A percentile compares a stretch with the other conserved stretches of the same genome.
Evolutionary conservation across 169 alveolate genomes (phyloP).

Genomic region (Plasmodium fragile): DNA sequence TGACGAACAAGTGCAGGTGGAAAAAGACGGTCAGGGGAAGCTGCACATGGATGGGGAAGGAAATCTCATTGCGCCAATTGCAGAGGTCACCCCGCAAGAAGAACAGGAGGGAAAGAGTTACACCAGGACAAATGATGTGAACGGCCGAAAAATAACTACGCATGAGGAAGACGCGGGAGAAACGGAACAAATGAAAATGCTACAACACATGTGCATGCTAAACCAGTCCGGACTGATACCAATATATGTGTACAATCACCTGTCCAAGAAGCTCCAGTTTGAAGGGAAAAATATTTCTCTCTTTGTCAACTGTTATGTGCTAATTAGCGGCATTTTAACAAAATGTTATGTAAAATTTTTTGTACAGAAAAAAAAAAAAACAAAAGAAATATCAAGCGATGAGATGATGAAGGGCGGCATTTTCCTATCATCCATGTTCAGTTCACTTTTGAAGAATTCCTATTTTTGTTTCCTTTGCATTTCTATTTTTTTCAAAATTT

Average conservation of each 20-base stretch:
- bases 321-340: conserved; percentile 23
- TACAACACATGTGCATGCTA: conserved; percentile 39
- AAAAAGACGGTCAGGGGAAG: neutral
- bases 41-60: neutral
- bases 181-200: neutral
- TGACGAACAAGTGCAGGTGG: neutral
- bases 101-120: neutral
- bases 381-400: neutral
- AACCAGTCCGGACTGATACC: conserved; percentile 61
- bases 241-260: conserved; percentile 7
- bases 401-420: neutral
- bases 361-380: neutral
- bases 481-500: conserved; percentile 31
- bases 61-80: neutral
- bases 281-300: conserved; percentile 1
- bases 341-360: conserved; percentile 14
- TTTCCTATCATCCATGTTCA: neutral
- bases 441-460: neutral
- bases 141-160: neutral
- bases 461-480: neutral
- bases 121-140: neutral
- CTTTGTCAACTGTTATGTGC: conserved; percentile 16
- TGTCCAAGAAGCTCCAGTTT: conserved; percentile 12
- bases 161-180: neutral
- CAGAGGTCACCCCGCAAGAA: neutral